Conservation (phyloP, 2,329 filamentous ascomycete species). For the Epichloe elymi region DNA sequence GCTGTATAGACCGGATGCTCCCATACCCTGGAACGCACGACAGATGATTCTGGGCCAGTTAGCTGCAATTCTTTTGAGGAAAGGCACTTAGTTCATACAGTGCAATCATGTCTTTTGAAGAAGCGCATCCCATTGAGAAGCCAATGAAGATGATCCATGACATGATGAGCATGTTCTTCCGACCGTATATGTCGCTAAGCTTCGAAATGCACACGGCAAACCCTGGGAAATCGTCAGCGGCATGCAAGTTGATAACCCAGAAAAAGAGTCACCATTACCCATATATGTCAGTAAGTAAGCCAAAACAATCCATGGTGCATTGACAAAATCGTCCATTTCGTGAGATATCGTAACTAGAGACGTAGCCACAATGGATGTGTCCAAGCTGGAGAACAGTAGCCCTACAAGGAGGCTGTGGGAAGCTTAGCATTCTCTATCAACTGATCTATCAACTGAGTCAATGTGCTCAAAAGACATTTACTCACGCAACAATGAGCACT, state of each 20-base stretch:
- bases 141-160: constrained; percentile 42
- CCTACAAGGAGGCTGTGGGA: constrained; percentile 32
- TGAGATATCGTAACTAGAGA: constrained; percentile 43
- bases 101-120: constrained; percentile 34
- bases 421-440: background rate
- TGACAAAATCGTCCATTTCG: constrained; percentile 36
- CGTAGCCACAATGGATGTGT: constrained; percentile 45
- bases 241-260: background rate
- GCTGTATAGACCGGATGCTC: constrained; percentile 48
- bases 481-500: constrained; percentile 24
- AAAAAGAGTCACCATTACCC: constrained; percentile 19
- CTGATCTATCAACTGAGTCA: background rate
- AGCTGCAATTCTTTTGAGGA: constrained; percentile 5
- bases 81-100: constrained; percentile 26
- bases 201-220: constrained; percentile 46
- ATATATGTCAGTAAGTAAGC: constrained; percentile 45
- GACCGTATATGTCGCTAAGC: constrained; percentile 46
- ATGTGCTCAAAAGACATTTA: background rate
- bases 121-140: constrained; percentile 41
- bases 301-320: constrained; percentile 41
- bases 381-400: constrained; percentile 42
- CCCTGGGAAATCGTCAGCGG: constrained; percentile 21
- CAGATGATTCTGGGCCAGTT: constrained; percentile 36
- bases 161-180: constrained; percentile 32
- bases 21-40: constrained; percentile 46